phyloP scores from a whole-genome alignment of 148 eudicot genomes.

The Hydrangea macrophylla region DNA sequence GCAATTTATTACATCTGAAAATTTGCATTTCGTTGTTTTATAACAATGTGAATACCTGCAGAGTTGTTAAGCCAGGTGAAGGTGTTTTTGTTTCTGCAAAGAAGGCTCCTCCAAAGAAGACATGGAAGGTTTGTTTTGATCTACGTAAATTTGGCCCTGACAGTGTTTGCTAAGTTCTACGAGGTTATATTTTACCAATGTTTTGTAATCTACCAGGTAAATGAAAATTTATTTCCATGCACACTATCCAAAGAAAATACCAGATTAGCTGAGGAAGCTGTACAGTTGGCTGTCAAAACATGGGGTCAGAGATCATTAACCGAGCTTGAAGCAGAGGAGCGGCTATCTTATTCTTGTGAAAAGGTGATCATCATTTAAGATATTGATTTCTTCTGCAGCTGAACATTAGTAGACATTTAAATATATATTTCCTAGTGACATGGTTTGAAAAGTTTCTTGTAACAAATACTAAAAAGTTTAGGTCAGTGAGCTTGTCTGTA shows the following conservation, averaged over 20 bases:
- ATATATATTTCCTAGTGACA: background rate
- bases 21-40: constrained; percentile 11
- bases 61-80: constrained; percentile 85
- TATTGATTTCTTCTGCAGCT: constrained; percentile 2
- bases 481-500: background rate
- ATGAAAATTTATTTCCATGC: constrained; percentile 89
- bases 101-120: constrained; percentile 65
- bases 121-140: constrained; percentile 77
- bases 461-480: background rate
- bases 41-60: constrained; percentile 36
- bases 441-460: background rate
- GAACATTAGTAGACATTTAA: too few relatives aligned
- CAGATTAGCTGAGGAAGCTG: constrained; percentile 74
- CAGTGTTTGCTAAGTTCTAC: background rate
- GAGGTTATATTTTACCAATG: background rate
- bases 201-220: constrained; percentile 56
- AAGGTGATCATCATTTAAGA: constrained; percentile 53
- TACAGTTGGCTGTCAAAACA: constrained; percentile 66
- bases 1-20: background rate
- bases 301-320: constrained; percentile 90
- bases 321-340: constrained; percentile 97
- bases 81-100: constrained; percentile 80
- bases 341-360: constrained; percentile 90
- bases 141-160: constrained; percentile 10
- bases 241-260: constrained; percentile 53